Conservation (phyloP, 2,329 filamentous ascomycete species). For the Plenodomus biglobosus region DNA sequence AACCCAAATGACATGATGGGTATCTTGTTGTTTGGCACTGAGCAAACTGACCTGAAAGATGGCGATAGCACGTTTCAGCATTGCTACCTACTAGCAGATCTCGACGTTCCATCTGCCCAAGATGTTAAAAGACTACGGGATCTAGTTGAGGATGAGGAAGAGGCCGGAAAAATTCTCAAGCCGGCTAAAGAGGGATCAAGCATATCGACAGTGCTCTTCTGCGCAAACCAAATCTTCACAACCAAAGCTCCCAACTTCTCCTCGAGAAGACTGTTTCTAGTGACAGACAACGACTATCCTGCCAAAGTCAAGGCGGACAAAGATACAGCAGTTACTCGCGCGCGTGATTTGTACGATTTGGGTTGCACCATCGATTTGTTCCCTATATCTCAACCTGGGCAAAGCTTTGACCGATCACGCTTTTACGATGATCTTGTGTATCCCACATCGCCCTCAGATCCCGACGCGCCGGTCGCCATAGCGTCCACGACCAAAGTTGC, state of each 20-base stretch:
- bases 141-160: conserved; percentile 76
- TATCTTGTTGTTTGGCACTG: conserved; percentile 85
- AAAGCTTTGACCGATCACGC: conserved; percentile 75
- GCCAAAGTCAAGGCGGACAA: conserved; percentile 69
- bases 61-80: conserved; percentile 72
- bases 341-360: conserved; percentile 92
- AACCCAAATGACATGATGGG: conserved; percentile 98
- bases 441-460: conserved; percentile 65
- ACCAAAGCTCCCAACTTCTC: conserved; percentile 93
- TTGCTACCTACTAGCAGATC: conserved; percentile 86
- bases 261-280: conserved; percentile 88
- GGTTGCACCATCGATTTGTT: conserved; percentile 92
- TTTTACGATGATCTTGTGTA: conserved; percentile 99
- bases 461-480: conserved; percentile 63
- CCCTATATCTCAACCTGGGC: conserved; percentile 72
- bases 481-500: conserved; percentile 61
- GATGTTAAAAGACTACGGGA: conserved; percentile 80
- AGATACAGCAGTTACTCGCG: conserved; percentile 78
- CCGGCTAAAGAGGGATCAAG: conserved; percentile 69
- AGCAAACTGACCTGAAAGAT: conserved; percentile 60
- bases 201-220: conserved; percentile 90
- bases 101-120: conserved; percentile 81
- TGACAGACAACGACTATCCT: conserved; percentile 91
- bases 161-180: conserved; percentile 67
- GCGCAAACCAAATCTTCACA: conserved; percentile 94